Conservation (phyloP, 306 rosid genomes). For the Vigna trinervia region DNA sequence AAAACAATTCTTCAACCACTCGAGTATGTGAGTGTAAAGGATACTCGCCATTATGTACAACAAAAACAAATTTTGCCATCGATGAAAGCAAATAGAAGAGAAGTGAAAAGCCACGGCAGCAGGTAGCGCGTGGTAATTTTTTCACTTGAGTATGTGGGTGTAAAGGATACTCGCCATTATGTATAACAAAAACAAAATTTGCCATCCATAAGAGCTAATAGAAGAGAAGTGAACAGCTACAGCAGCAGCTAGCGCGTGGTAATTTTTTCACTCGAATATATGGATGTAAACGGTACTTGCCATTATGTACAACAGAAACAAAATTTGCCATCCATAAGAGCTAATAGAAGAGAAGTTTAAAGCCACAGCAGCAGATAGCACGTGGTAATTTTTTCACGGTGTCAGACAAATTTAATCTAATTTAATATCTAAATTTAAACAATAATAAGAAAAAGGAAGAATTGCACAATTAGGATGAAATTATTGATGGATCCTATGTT, state of each 20-base stretch:
- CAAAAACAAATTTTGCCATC: too few relatives aligned
- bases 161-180: too few relatives aligned
- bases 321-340: too few relatives aligned
- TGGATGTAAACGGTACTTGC: too few relatives aligned
- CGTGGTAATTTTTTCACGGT: neutral
- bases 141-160: neutral
- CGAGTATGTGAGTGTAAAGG: neutral
- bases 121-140: conserved; percentile 23
- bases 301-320: too few relatives aligned
- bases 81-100: too few relatives aligned
- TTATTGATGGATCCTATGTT: neutral
- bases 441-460: neutral
- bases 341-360: too few relatives aligned
- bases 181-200: too few relatives aligned
- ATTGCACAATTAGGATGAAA: neutral
- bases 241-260: conserved; percentile 23
- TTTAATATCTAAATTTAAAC: neutral
- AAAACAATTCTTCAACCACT: conserved; percentile 18
- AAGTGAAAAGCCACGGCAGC: too few relatives aligned
- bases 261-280: too few relatives aligned
- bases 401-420: conserved; percentile 29
- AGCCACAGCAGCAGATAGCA: neutral
- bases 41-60: conserved; percentile 22
- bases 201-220: too few relatives aligned
- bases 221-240: too few relatives aligned